A percentile compares a stretch with the other conserved stretches of the same genome.
These are phyloP conservation scores for Aspergillus sp. DNA, from an alignment of 2,329 filamentous ascomycete species.

Conservation along the genomic window DNA sequence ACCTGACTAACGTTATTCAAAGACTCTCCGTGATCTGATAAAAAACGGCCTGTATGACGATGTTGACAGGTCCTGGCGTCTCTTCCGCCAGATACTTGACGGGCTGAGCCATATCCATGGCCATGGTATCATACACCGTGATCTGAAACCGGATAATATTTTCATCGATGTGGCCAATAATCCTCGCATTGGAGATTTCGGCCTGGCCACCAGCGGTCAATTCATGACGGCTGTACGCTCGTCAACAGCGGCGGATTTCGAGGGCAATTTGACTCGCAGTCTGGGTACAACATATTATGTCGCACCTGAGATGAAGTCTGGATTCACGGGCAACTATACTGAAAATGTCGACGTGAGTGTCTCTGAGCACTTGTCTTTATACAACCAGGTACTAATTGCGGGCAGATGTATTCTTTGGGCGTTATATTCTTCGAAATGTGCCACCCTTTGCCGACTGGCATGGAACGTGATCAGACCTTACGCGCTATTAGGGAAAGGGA, in stretches of 20 bases:
- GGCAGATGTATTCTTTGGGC: slow-evolving; percentile 82
- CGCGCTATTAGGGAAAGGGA: slow-evolving; percentile 59
- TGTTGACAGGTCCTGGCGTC: slow-evolving; percentile 71
- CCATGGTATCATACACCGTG: slow-evolving; percentile 86
- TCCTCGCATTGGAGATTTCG: slow-evolving; percentile 94
- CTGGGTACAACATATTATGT: slow-evolving; percentile 81
- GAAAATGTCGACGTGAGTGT: slow-evolving; percentile 76
- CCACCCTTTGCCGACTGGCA: slow-evolving; percentile 51
- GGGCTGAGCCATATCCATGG: slow-evolving; percentile 84
- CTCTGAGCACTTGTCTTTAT: not conserved
- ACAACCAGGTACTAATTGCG: not conserved
- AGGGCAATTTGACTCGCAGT: slow-evolving; percentile 43
- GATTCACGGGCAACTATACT: slow-evolving; percentile 68
- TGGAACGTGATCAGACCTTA: slow-evolving; percentile 59
- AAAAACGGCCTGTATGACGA: slow-evolving; percentile 65
- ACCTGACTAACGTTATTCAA: slow-evolving; percentile 5
- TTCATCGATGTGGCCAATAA: slow-evolving; percentile 89
- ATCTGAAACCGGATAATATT: slow-evolving; percentile 94
- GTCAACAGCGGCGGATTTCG: slow-evolving; percentile 28
- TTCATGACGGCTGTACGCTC: slow-evolving; percentile 34
- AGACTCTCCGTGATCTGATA: slow-evolving; percentile 84
- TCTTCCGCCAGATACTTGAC: slow-evolving; percentile 86
- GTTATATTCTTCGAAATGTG: slow-evolving; percentile 99
- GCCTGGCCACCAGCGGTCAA: slow-evolving; percentile 82
- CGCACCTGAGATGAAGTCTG: slow-evolving; percentile 79